Percentiles rank a stretch among this genome's conserved stretches.
phyloP scores from a whole-genome alignment of 2,329 filamentous ascomycete species.

The Cladosporium velox region DNA sequence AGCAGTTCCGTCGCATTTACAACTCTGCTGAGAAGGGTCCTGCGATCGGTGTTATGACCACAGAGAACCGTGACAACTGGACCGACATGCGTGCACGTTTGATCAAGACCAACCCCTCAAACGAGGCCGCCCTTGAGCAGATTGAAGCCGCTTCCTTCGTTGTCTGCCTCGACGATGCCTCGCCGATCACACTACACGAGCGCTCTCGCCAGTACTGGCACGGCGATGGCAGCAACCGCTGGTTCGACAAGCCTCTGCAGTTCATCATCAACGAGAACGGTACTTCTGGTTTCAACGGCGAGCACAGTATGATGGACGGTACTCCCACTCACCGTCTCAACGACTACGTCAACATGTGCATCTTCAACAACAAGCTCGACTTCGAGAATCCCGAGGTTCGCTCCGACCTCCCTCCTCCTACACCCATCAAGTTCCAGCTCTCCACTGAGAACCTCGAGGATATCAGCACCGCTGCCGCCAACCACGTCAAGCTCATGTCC shows the following conservation, averaged over 20 bases:
- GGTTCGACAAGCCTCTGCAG: slow-evolving; percentile 97
- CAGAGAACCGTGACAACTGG: slow-evolving; percentile 93
- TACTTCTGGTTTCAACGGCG: slow-evolving; percentile 94
- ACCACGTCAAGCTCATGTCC: slow-evolving; percentile 80
- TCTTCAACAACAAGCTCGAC: slow-evolving; percentile 93
- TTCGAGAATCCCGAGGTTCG: slow-evolving; percentile 77
- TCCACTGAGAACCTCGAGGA: slow-evolving; percentile 72
- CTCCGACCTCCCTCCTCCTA: slow-evolving; percentile 80
- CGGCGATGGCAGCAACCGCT: slow-evolving; percentile 91
- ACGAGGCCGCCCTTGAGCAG: slow-evolving; percentile 73
- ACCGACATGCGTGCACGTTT: slow-evolving; percentile 75
- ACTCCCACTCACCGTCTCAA: slow-evolving; percentile 96
- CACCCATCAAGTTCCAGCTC: slow-evolving; percentile 75
- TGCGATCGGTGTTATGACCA: slow-evolving; percentile 80
- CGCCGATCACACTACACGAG: slow-evolving; percentile 91
- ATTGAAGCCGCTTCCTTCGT: slow-evolving; percentile 90
- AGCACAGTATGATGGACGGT: slow-evolving; percentile 99
- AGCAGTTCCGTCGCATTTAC: slow-evolving; percentile 84
- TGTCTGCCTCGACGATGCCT: slow-evolving; percentile 88
- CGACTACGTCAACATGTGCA: slow-evolving; percentile 88
- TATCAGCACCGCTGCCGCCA: slow-evolving; percentile 73
- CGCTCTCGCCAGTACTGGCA: slow-evolving; percentile 97
- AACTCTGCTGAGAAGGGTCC: slow-evolving; percentile 71
- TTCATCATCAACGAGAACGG: slow-evolving; percentile 99
- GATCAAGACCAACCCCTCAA: slow-evolving; percentile 73